A percentile compares a stretch with the other conserved stretches of the same genome.
phyloP scores from a whole-genome alignment of 2,329 filamentous ascomycete species.

The Alternaria viburni region DNA sequence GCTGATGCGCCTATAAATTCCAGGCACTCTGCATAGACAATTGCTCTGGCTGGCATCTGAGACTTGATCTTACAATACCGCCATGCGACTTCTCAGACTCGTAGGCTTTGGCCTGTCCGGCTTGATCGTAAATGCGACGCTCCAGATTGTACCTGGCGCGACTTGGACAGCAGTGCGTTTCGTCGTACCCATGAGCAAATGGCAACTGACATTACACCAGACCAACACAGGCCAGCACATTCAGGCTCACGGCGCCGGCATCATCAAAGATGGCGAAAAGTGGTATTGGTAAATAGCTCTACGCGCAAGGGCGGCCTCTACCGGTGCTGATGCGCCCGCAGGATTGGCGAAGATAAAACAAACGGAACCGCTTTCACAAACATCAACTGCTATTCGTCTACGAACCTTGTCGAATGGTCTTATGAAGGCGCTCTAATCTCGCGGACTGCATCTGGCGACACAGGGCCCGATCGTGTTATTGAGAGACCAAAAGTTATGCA shows the following conservation, averaged over 20 bases:
- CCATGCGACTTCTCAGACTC: conserved; percentile 28
- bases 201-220: conserved; percentile 22
- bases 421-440: conserved; percentile 66
- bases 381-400: conserved; percentile 71
- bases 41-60: background rate
- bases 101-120: conserved; percentile 21
- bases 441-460: conserved; percentile 59
- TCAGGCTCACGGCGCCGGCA: conserved; percentile 70
- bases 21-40: background rate
- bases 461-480: conserved; percentile 67
- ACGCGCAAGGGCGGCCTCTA: too few relatives aligned
- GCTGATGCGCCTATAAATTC: background rate
- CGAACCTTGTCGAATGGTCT: conserved; percentile 68
- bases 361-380: conserved; percentile 67
- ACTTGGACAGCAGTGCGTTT: conserved; percentile 48
- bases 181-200: background rate
- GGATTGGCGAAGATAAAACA: conserved; percentile 73
- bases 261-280: conserved; percentile 63
- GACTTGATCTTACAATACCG: background rate
- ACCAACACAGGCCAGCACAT: conserved; percentile 61
- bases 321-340: conserved; percentile 18
- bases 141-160: conserved; percentile 48
- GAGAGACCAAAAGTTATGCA: conserved; percentile 73
- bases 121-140: conserved; percentile 33
- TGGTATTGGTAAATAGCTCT: conserved; percentile 59